Evolutionary conservation across 2,329 filamentous ascomycete species (phyloP), one percentile per base, ranked within the genome.

Genomic region (Xylariaceae sp.): DNA sequence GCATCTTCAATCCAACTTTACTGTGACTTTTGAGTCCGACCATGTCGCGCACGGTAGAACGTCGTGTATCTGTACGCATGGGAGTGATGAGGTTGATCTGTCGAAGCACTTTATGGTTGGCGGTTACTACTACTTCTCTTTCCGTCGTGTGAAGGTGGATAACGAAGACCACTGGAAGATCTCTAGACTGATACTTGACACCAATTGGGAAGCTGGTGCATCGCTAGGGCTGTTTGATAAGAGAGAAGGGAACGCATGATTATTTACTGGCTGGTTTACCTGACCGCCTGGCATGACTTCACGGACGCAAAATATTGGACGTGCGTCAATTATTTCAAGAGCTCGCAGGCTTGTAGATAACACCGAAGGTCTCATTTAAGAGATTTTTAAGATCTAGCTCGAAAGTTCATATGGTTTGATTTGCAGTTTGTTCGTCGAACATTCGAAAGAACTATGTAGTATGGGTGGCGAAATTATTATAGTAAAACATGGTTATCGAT

Each of bases 101-200:
- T 42, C 40, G 6, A 42, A 42, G 40, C 40, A 42, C 40, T 42
- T 42, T 26, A 42, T 42, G 40, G 40, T 42, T 27, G 40, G 40
- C 24, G 40, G 40, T 13, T 42, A 42, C 16, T 42, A 42, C 26
- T 42, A 42, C 26, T 42, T 42, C 26, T 29, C 26, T 13, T 42
- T 42, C 16, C 40, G 40, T 18, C 40, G 40, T 30, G 26, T 42
- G 26, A 24, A 42, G 6, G 16, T 29, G 11, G 40, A 9, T 9
- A 5, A 11, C 4, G 26, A 30, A 20, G 9, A 30, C 26, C 30
- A 42, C 24, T 42, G 40, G 40, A 42, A 42, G 26, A 42, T 42
- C 11, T 42, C 40, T 10, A 42, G 40, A 21, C 30, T 42, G 15
- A 42, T 42, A n/a, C 40, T 42, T 5, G 40, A 42, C 26, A 42